Evolutionary conservation across 805 yeast species (phyloP).

Genomic region (Lipomyces chichibuensis): DNA sequence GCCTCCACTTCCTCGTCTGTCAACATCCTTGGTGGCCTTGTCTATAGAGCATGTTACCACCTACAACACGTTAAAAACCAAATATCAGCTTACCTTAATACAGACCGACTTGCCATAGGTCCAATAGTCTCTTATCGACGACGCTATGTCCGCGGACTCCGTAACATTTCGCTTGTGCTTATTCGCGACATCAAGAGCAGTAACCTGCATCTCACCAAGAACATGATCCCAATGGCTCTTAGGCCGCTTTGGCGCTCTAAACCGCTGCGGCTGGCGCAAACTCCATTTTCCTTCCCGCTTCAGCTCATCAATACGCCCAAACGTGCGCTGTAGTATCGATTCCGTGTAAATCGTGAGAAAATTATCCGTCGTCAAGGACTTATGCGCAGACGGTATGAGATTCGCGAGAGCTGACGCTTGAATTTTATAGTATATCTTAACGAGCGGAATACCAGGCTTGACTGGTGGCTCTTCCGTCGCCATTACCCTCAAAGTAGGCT

Average conservation of each 20-base stretch:
- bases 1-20: conserved; percentile 31
- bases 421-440: conserved; percentile 83
- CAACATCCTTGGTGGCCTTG: conserved; percentile 50
- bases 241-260: conserved; percentile 62
- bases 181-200: conserved; percentile 76
- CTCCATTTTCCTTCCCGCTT: conserved; percentile 90
- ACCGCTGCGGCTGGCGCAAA: conserved; percentile 76
- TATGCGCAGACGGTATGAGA: conserved; percentile 81
- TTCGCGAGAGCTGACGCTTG: conserved; percentile 86
- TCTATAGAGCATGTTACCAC: conserved; percentile 16
- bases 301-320: conserved; percentile 87
- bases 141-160: conserved; percentile 69
- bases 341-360: conserved; percentile 85
- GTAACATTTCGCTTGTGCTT: conserved; percentile 69
- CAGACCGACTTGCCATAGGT: conserved; percentile 61
- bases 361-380: conserved; percentile 79
- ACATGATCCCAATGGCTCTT: conserved; percentile 72
- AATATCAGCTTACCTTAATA: conserved; percentile 44
- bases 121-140: conserved; percentile 79
- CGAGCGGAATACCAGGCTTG: conserved; percentile 52
- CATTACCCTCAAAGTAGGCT: conserved; percentile 32
- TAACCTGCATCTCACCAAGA: conserved; percentile 80
- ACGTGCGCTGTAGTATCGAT: conserved; percentile 86
- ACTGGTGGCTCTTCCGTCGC: conserved; percentile 44
- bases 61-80: background rate